Percentiles rank a stretch among this genome's conserved stretches.
phyloP scores from a whole-genome alignment of 225 moss, liverwort and hornwort species.

The Sphagnum contortum region DNA sequence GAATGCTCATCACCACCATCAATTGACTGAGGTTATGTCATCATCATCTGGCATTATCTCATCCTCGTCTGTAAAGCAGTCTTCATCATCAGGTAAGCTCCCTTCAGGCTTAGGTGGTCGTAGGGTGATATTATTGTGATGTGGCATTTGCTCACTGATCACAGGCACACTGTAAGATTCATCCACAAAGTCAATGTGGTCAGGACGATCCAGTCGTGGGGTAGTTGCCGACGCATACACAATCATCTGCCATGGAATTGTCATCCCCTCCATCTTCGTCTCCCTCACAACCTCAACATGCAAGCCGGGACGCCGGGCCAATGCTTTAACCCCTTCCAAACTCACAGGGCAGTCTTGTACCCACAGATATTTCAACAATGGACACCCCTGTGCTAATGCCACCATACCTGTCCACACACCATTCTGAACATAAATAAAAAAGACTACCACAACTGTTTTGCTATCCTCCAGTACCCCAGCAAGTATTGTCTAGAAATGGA shows the following conservation, averaged over 20 bases:
- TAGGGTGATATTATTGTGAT: too few species aligned
- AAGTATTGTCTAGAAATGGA: too few species aligned
- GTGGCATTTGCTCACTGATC: too few species aligned
- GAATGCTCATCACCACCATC: too few species aligned
- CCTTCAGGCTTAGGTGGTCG: too few species aligned
- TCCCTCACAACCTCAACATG: constrained; percentile 45
- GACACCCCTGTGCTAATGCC: constrained; percentile 34
- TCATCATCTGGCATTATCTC: too few species aligned
- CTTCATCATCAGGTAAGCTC: too few species aligned
- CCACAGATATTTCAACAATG: constrained; percentile 40
- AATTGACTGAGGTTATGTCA: too few species aligned
- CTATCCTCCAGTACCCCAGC: too few species aligned
- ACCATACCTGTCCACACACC: constrained; percentile 30
- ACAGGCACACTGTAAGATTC: constrained; percentile 8
- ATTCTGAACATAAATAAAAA: too few species aligned
- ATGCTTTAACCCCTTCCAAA: constrained; percentile 31
- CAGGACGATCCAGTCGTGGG: constrained; percentile 37
- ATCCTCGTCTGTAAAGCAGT: too few species aligned
- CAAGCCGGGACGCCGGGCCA: constrained; percentile 29
- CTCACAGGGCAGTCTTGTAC: constrained; percentile 56
- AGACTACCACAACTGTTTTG: too few species aligned
- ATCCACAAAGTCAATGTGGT: constrained; percentile 35
- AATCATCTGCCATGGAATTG: constrained; percentile 49
- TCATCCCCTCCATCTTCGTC: constrained; percentile 9
- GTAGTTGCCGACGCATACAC: constrained; percentile 33